Conservation (phyloP, 2,329 filamentous ascomycete species). For the Cadophora malorum region DNA sequence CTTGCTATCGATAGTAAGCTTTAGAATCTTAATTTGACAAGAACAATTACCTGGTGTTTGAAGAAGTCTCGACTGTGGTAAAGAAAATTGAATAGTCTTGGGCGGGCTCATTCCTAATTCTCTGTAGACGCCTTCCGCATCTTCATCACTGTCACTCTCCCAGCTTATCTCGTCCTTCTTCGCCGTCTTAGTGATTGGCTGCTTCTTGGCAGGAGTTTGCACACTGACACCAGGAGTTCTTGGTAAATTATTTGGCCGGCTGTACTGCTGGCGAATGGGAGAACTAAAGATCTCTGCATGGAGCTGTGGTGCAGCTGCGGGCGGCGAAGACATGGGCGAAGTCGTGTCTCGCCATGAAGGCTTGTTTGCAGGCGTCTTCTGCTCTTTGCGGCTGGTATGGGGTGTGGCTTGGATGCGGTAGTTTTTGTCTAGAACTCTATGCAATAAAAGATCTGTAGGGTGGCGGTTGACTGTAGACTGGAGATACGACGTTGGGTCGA, state of each 20-base stretch:
- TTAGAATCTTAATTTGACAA: background rate
- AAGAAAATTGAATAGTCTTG: slow-evolving; percentile 87
- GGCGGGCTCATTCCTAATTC: slow-evolving; percentile 81
- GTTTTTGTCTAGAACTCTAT: slow-evolving; percentile 92
- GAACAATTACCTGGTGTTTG: slow-evolving; percentile 73
- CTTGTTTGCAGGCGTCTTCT: slow-evolving; percentile 42
- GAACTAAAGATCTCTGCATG: slow-evolving; percentile 87
- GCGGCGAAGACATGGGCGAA: slow-evolving; percentile 70
- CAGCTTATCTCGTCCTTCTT: slow-evolving; percentile 67
- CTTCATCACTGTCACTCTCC: slow-evolving; percentile 71
- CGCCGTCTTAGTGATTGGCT: slow-evolving; percentile 52
- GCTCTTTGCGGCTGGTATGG: slow-evolving; percentile 60
- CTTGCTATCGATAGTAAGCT: slow-evolving; percentile 58
- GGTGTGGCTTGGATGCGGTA: slow-evolving; percentile 95
- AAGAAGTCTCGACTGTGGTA: slow-evolving; percentile 77
- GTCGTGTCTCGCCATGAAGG: slow-evolving; percentile 43
- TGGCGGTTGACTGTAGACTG: slow-evolving; percentile 45
- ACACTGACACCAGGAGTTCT: slow-evolving; percentile 86
- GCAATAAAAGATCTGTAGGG: slow-evolving; percentile 78
- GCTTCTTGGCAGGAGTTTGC: slow-evolving; percentile 71
- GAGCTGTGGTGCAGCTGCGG: slow-evolving; percentile 80
- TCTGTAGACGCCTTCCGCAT: slow-evolving; percentile 64
- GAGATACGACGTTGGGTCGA: slow-evolving; percentile 56
- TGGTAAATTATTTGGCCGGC: slow-evolving; percentile 51
- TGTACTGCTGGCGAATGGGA: slow-evolving; percentile 58